Percentiles rank a stretch among this genome's conserved stretches.
These are phyloP conservation scores for Gnaphalium uliginosum DNA, from an alignment of 129 eudicot species.

Conservation along the genomic window DNA sequence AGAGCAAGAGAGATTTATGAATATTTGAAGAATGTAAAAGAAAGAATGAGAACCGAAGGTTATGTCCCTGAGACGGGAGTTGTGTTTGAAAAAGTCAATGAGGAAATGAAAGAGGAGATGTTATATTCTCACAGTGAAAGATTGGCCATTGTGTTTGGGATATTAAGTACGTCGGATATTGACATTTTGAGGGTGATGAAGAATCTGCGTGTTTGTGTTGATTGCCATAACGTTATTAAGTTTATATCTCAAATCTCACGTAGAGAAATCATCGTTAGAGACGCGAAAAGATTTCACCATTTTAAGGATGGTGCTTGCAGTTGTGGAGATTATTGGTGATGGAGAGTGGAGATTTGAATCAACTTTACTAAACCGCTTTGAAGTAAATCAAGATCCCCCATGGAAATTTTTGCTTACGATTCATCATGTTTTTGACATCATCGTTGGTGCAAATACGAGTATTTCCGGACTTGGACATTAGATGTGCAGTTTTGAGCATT, in stretches of 20 bases:
- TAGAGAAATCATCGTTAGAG: constrained; percentile 54
- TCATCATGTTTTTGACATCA: background rate
- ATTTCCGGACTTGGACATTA: background rate
- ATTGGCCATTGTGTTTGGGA: constrained; percentile 58
- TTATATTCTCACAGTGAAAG: constrained; percentile 56
- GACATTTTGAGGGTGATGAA: constrained; percentile 48
- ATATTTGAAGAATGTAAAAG: constrained; percentile 41
- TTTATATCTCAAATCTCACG: constrained; percentile 36
- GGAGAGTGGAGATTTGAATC: background rate
- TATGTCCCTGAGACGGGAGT: constrained; percentile 45
- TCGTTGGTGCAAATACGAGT: background rate
- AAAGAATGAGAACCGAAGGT: constrained; percentile 43
- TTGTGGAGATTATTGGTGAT: constrained; percentile 63
- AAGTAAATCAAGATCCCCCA: background rate
- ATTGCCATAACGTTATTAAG: constrained; percentile 59
- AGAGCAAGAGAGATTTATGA: constrained; percentile 16
- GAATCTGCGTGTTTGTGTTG: constrained; percentile 66
- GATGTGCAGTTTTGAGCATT: constrained; percentile 2
- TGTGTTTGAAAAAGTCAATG: constrained; percentile 58
- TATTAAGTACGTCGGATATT: constrained; percentile 37
- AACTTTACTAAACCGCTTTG: background rate
- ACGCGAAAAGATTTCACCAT: constrained; percentile 54
- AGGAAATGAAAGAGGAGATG: constrained; percentile 51
- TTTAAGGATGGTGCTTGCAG: constrained; percentile 56
- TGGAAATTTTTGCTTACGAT: background rate